phyloP scores from a whole-genome alignment of 306 rosid genomes.

The Cucumis hystrix region DNA sequence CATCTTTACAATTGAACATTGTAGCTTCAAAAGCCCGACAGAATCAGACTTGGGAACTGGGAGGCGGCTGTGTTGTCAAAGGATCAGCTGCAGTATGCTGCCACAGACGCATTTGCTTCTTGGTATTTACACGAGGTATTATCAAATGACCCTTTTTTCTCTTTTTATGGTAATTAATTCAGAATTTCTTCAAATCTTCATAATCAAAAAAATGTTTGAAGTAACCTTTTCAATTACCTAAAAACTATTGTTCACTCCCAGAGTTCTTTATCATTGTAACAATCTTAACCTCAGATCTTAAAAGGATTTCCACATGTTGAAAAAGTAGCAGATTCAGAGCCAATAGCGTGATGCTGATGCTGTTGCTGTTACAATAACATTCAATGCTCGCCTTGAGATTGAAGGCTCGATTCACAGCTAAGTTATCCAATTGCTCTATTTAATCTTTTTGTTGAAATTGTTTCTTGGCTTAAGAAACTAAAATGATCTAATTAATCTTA shows the following conservation, averaged over 20 bases:
- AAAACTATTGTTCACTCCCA: no score
- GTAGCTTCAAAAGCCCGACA: constrained; percentile 65
- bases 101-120: constrained; percentile 80
- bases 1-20: not conserved
- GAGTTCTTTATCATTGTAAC: not conserved
- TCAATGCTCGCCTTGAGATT: not conserved
- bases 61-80: constrained; percentile 45
- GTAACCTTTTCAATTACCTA: no score
- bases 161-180: not conserved
- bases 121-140: constrained; percentile 73
- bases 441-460: constrained; percentile 1
- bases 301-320: constrained; percentile 3
- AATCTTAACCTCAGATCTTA: not conserved
- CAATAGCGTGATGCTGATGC: not conserved
- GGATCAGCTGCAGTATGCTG: constrained; percentile 71
- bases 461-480: not conserved
- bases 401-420: not conserved
- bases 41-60: constrained; percentile 73
- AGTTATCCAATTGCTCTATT: not conserved
- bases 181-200: not conserved
- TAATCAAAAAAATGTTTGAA: not conserved
- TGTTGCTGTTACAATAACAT: not conserved
- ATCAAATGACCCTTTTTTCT: not conserved
- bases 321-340: not conserved
- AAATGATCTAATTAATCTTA: not conserved